A percentile compares a stretch with the other conserved stretches of the same genome.
Evolutionary conservation across 345 rosid genomes (phyloP).

Genomic region (Ceriops decandra): DNA sequence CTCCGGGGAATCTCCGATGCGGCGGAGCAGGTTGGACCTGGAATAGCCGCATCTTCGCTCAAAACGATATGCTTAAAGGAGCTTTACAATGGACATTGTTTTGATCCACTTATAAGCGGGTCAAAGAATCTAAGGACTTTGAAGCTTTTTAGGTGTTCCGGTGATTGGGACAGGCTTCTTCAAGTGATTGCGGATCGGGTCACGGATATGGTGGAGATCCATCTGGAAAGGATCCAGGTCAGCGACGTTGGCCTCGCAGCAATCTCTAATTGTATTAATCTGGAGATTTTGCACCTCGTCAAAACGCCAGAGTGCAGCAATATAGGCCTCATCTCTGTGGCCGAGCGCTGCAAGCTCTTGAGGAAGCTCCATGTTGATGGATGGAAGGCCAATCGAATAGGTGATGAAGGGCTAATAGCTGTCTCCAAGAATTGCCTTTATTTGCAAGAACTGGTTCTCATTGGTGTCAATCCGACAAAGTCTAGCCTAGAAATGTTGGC

Average conservation of each 20-base stretch:
- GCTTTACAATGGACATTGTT: constrained; percentile 39
- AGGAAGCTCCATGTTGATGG: constrained; percentile 44
- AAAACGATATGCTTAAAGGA: constrained; percentile 37
- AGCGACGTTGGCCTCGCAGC: constrained; percentile 38
- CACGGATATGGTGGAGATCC: constrained; percentile 37
- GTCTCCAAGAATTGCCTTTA: constrained; percentile 22
- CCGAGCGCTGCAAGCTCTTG: constrained; percentile 31
- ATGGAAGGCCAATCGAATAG: constrained; percentile 26
- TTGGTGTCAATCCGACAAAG: constrained; percentile 26
- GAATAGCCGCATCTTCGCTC: constrained; percentile 1
- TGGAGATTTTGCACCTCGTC: constrained; percentile 35
- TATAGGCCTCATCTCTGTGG: constrained; percentile 35
- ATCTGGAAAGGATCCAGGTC: constrained; percentile 41
- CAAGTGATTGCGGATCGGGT: constrained; percentile 12
- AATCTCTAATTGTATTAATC: constrained; percentile 33
- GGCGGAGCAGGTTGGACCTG: not conserved
- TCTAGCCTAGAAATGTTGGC: constrained; percentile 19
- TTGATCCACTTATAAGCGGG: constrained; percentile 29
- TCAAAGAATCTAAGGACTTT: constrained; percentile 17
- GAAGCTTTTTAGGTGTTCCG: constrained; percentile 45
- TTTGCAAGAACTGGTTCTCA: constrained; percentile 41
- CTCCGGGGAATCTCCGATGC: constrained; percentile 19
- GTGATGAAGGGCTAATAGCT: constrained; percentile 28
- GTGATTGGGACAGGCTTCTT: constrained; percentile 42
- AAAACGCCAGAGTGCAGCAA: constrained; percentile 40